phyloP scores from a whole-genome alignment of 352 stramenopile genomes.

The Pythium rhizo-oryzae region DNA sequence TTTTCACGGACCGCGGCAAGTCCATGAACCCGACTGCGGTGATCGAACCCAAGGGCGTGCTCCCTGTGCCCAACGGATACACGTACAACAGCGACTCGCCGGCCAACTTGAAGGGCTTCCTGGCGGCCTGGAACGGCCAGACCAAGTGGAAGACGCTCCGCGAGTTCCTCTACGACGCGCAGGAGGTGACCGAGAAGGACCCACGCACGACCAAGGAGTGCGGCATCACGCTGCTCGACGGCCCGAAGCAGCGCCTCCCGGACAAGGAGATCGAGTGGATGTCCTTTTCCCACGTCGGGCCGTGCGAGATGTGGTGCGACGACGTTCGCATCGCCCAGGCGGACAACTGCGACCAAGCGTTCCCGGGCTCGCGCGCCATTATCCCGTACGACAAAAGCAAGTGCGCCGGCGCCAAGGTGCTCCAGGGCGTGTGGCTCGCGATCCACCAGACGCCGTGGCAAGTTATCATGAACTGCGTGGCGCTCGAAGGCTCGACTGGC shows the following conservation, averaged over 20 bases:
- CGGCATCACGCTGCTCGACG: no score
- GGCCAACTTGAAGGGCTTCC: no score
- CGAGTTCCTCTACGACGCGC: no score
- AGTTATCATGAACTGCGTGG: conserved; percentile 32
- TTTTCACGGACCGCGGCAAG: no score
- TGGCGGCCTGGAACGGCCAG: no score
- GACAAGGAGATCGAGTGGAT: conserved; percentile 17
- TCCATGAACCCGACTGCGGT: no score
- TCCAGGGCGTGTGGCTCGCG: conserved; percentile 31
- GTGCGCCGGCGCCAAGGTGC: conserved; percentile 30
- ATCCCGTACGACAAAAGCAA: conserved; percentile 21
- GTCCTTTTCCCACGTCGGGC: conserved; percentile 22
- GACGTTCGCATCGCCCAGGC: conserved; percentile 6
- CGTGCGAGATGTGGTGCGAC: conserved; percentile 25
- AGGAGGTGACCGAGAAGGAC: no score
- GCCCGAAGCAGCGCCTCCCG: background rate
- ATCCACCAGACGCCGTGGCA: conserved; percentile 35
- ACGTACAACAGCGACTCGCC: no score
- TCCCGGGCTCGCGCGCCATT: background rate
- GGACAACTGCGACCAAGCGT: conserved; percentile 14
- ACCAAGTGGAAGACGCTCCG: no score
- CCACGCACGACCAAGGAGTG: no score
- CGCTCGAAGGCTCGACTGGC: conserved; percentile 10
- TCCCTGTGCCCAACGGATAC: no score
- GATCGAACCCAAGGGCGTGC: no score